phyloP scores from a whole-genome alignment of 2,329 filamentous ascomycete species.

The Cladosporium sphaerospermum region DNA sequence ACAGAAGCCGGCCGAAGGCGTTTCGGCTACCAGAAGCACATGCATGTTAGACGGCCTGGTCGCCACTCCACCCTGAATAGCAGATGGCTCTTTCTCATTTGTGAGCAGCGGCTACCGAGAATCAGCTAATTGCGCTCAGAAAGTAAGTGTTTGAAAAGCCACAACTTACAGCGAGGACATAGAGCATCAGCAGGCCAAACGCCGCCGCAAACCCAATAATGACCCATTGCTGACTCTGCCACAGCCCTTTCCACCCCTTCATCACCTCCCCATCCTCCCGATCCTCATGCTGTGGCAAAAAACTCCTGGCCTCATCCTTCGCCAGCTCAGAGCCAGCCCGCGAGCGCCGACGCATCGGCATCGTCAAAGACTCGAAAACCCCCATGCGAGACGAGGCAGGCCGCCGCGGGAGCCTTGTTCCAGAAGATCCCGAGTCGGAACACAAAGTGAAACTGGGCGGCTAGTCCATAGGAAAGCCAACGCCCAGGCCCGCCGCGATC shows the following conservation, averaged over 20 bases:
- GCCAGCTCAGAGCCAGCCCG: slow-evolving; percentile 6
- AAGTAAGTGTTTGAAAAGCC: neutral
- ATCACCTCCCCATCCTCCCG: neutral
- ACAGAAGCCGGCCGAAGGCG: slow-evolving; percentile 21
- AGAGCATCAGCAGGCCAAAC: slow-evolving; percentile 3
- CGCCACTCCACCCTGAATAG: slow-evolving; percentile 5
- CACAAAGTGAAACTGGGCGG: too few species aligned
- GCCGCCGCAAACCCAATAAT: slow-evolving; percentile 4
- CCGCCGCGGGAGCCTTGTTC: too few species aligned
- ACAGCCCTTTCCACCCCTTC: slow-evolving; percentile 7
- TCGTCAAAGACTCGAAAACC: slow-evolving; percentile 1
- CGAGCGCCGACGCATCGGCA: slow-evolving; percentile 11
- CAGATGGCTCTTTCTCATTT: neutral
- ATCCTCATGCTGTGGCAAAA: slow-evolving; percentile 8
- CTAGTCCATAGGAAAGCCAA: too few species aligned
- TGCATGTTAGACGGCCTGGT: slow-evolving; percentile 18
- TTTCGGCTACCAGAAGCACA: slow-evolving; percentile 21
- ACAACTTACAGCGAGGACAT: slow-evolving; percentile 7
- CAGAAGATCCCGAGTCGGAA: too few species aligned
- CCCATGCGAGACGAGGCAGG: neutral
- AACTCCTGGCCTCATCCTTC: slow-evolving; percentile 8
- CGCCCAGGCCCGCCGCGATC: too few species aligned
- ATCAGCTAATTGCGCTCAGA: neutral
- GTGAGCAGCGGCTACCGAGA: neutral
- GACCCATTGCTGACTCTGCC: slow-evolving; percentile 11